Evolutionary conservation across 345 rosid genomes (phyloP), one percentile per base, ranked within the genome.

Genomic region (Arabidopsis suecica): DNA sequence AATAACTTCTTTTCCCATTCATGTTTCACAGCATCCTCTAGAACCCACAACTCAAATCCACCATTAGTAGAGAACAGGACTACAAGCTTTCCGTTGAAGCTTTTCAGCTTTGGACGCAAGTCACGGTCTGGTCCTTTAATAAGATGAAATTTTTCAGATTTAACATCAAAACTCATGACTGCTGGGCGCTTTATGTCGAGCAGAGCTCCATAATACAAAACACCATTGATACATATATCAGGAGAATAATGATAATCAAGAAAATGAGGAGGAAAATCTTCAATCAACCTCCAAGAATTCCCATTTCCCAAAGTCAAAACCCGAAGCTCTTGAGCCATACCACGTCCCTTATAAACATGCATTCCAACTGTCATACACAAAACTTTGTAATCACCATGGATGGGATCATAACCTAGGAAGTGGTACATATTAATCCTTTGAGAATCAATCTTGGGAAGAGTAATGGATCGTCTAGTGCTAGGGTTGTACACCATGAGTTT

Each of bases 331-430:
- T 41, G 11, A 38, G 51, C 68, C 38, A 71, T 58, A 2, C 41
- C 1, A 4, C 74, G 55, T 32, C 55, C 65, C 10, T 3, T 2
- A 10, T 10, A 0, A 11, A 41, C 45, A 41, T 3, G 45, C n/a
- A 41, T 11, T 8, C 53, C 57, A 45, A 20, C 45, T 8, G 7
- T 23, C 67, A 60, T 48, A 60, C 68, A 71, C 60, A 71, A 60
- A 50, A 71, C 16, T 37, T 71, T 71, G 68, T 60, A 60, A 28
- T 71, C 75, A n/a, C 48, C 59, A 60, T 10, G 18, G 13, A 60
- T 49, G 22, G 75, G 68, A 60, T 71, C 75, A 71, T 49, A 71
- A 71, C 67, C 75, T 38, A 71, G 48, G 68, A 5, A 44, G 7
- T 23, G 58, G 40, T 71, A 20, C 22, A 20, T 20, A 20, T 20